Percentiles rank a stretch among this genome's conserved stretches.
Evolutionary conservation across 768 basidiomycete genomes (phyloP).

Genomic region (Rhodotorula taiwanensis): DNA sequence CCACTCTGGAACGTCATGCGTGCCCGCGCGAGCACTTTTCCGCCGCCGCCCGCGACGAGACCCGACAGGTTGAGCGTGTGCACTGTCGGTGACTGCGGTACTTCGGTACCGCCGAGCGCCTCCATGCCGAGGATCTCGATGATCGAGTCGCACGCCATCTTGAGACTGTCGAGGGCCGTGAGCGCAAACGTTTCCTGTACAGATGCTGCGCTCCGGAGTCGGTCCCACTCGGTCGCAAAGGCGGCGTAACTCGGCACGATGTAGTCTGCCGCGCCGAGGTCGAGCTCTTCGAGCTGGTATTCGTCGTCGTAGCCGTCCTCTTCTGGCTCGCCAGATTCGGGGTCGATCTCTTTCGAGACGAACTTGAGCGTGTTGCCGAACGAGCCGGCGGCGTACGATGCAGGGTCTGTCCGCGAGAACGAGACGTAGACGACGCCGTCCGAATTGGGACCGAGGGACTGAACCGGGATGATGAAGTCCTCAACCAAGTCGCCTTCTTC

Average conservation of each 20-base stretch:
- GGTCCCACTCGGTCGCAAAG: slow-evolving; percentile 92
- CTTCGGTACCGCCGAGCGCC: slow-evolving; percentile 81
- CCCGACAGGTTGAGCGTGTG: slow-evolving; percentile 94
- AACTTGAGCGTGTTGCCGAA: slow-evolving; percentile 91
- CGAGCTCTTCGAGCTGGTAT: slow-evolving; percentile 93
- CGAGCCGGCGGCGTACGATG: slow-evolving; percentile 68
- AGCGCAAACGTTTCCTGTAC: slow-evolving; percentile 90
- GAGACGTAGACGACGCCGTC: slow-evolving; percentile 88
- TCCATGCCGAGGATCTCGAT: slow-evolving; percentile 97
- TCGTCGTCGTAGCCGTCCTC: slow-evolving; percentile 99
- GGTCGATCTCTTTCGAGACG: slow-evolving; percentile 94
- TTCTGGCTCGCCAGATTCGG: slow-evolving; percentile 87
- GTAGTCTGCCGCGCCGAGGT: slow-evolving; percentile 88
- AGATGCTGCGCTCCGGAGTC: slow-evolving; percentile 65
- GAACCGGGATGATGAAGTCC: slow-evolving; percentile 86
- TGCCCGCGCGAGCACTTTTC: slow-evolving; percentile 89
- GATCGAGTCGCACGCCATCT: slow-evolving; percentile 93
- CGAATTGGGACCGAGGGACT: slow-evolving; percentile 62
- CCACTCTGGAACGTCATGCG: slow-evolving; percentile 91
- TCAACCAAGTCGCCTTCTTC: slow-evolving; percentile 69
- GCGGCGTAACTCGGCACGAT: slow-evolving; percentile 90
- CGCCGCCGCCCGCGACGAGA: slow-evolving; percentile 80
- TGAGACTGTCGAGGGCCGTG: slow-evolving; percentile 83
- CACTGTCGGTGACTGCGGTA: slow-evolving; percentile 70
- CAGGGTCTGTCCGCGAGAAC: slow-evolving; percentile 74